phyloP scores from a whole-genome alignment of 2,329 filamentous ascomycete species.

The Didymella segeticola region DNA sequence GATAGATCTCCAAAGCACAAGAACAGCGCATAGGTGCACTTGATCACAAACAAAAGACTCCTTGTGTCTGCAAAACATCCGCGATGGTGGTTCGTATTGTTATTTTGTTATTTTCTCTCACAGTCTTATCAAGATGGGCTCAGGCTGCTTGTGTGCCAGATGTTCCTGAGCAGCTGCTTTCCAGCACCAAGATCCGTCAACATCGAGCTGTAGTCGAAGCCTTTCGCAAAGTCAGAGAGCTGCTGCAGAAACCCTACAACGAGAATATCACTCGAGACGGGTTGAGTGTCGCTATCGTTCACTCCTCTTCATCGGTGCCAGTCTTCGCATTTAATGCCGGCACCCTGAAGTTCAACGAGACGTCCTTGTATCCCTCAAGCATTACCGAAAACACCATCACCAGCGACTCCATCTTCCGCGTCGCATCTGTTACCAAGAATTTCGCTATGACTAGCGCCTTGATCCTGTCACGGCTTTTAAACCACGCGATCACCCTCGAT shows the following conservation, averaged over 20 bases:
- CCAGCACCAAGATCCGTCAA: constrained; percentile 24
- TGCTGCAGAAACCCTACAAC: constrained; percentile 3
- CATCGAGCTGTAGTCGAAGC: constrained; percentile 33
- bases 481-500: constrained; percentile 20
- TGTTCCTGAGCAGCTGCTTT: constrained; percentile 26
- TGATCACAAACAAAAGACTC: not conserved
- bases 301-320: constrained; percentile 30
- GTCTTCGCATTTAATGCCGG: constrained; percentile 39
- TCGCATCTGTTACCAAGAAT: constrained; percentile 40
- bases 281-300: constrained; percentile 40
- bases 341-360: constrained; percentile 41
- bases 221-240: constrained; percentile 28
- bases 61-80: not conserved
- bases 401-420: constrained; percentile 40
- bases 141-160: constrained; percentile 35
- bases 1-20: not conserved
- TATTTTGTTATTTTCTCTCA: not conserved
- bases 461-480: constrained; percentile 17
- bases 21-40: not conserved
- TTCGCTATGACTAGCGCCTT: constrained; percentile 36
- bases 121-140: not conserved
- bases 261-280: constrained; percentile 36
- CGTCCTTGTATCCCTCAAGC: not conserved
- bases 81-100: not conserved
- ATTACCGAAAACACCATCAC: constrained; percentile 23